Base-by-base conservation (phyloP, 345 rosid species). In the Hevea brasiliensis region DNA sequence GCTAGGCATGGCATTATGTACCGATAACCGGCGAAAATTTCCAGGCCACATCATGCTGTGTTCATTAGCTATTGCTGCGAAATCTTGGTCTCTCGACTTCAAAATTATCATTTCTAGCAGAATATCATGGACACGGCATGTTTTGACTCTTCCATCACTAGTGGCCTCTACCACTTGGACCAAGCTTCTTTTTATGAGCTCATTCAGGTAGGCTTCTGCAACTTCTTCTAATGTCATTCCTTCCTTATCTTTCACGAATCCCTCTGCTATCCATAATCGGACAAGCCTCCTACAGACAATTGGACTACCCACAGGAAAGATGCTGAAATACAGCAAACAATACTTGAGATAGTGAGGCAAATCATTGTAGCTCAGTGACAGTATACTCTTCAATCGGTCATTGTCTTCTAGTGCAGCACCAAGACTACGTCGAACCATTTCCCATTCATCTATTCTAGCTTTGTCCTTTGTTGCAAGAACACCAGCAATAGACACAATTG, bases 231-330 rank as follows among this genome's bases (percentile, higher is more conserved):
- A 24, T 32, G 61, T 53, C 61, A 35, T 68, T 37, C 47, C 72
- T 6, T 21, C 61, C 7, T 29, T 54, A 32, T 35, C 50, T 37
- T 32, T 37, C 45, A 54, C 61, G 27, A 68, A 68, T 27, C 72
- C 72, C 54, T 68, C 72, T 18, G 61, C 60, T 68, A 68, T 68
- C 72, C 72, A 68, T 21, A 68, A 35, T 12, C 61, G 60, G n/a
- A 68, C 59, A 68, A 68, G 61, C 8, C 61, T 68, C 11, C 17
- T 35, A 13, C 32, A 26, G 48, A 32, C 24, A 35, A 68, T 68
- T 35, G 13, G 48, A 11, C 18, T 40, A 20, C 61, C 72, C 29
- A 6, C 47, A 11, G 72, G 72, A 37, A 68, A 68, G 44, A 68
- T 54, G 61, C 72, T 68, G 32, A 68, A 68, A 21, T 54, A 68